phyloP scores from a whole-genome alignment of 2,329 filamentous ascomycete genomes.

The Emericellopsis atlantica region DNA sequence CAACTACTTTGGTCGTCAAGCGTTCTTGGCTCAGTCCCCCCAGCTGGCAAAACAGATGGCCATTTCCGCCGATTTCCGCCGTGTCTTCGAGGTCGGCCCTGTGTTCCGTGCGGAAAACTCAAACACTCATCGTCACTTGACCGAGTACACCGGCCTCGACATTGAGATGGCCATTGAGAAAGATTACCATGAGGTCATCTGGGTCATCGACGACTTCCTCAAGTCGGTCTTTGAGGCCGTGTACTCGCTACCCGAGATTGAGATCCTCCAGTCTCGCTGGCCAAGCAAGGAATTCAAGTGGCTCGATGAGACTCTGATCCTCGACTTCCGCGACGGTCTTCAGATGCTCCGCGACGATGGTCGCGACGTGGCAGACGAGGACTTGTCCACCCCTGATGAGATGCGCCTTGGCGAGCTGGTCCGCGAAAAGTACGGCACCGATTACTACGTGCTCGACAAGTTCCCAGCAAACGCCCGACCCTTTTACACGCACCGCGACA shows the following conservation, averaged over 20 bases:
- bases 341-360: constrained; percentile 74
- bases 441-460: constrained; percentile 91
- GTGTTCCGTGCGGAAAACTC: constrained; percentile 94
- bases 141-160: constrained; percentile 88
- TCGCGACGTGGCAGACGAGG: constrained; percentile 61
- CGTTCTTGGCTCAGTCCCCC: constrained; percentile 83
- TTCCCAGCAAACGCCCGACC: constrained; percentile 76
- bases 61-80: constrained; percentile 77
- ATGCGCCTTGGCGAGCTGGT: constrained; percentile 75
- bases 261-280: constrained; percentile 70
- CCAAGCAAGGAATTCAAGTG: constrained; percentile 79
- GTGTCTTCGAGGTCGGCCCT: constrained; percentile 60
- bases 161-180: constrained; percentile 84
- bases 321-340: constrained; percentile 70
- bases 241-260: constrained; percentile 50
- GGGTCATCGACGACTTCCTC: constrained; percentile 63
- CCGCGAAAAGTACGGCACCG: constrained; percentile 75
- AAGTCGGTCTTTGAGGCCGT: constrained; percentile 51
- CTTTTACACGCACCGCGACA: constrained; percentile 84
- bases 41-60: constrained; percentile 90
- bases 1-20: constrained; percentile 78
- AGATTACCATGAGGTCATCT: constrained; percentile 78
- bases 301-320: constrained; percentile 71
- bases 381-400: constrained; percentile 76
- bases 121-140: constrained; percentile 88